phyloP scores from a whole-genome alignment of 73 alveolate genomes.

The Paramecium biaurelia region DNA sequence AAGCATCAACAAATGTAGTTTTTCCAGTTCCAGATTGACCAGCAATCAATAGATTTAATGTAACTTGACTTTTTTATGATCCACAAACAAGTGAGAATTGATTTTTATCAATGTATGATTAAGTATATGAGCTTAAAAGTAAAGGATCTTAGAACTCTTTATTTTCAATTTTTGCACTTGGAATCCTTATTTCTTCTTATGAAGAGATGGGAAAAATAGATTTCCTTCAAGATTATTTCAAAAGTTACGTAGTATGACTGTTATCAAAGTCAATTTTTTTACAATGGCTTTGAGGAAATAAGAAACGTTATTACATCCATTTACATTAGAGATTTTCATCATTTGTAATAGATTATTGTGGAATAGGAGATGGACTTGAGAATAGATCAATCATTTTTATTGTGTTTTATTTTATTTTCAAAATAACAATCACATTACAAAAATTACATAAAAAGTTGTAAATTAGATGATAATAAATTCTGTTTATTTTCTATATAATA shows the following conservation, averaged over 20 bases:
- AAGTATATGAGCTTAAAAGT: background rate
- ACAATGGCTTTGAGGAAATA: background rate
- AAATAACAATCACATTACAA: background rate
- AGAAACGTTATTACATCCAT: background rate
- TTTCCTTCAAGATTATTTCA: background rate
- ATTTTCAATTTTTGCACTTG: background rate
- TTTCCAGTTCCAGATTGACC: slow-evolving; percentile 59
- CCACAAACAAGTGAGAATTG: background rate
- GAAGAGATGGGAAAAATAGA: background rate
- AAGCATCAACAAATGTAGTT: slow-evolving; percentile 49
- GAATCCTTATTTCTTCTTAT: background rate
- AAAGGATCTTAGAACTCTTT: background rate
- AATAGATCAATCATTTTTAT: slow-evolving; percentile 3
- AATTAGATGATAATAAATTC: background rate
- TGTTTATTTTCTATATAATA: background rate
- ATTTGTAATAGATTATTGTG: background rate
- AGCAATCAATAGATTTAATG: slow-evolving; percentile 40
- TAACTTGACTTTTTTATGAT: background rate
- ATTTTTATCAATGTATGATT: background rate
- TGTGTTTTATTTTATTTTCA: background rate
- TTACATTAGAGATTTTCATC: background rate
- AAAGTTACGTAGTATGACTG: slow-evolving; percentile 21
- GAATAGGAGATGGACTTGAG: background rate
- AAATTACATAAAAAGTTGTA: background rate
- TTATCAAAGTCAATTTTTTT: background rate